Conservation (phyloP, 805 yeast species). For the Candida glaebosa region DNA sequence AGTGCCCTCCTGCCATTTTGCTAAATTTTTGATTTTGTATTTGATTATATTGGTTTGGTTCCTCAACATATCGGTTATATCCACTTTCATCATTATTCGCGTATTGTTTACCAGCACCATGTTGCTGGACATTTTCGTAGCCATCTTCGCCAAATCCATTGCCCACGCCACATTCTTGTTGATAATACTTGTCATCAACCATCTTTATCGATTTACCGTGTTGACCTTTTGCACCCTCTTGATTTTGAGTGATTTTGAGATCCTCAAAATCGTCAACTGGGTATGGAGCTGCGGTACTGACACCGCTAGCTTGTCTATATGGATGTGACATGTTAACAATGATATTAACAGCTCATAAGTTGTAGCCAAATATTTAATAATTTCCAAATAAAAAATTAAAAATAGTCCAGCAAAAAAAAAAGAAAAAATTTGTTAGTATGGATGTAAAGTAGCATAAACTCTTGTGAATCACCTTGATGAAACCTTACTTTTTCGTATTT, state of each 20-base stretch:
- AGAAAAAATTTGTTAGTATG: neutral
- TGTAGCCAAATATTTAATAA: neutral
- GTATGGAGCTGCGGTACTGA: neutral
- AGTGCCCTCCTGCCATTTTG: too few species aligned
- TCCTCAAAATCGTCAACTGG: neutral
- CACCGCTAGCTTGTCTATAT: constrained; percentile 3
- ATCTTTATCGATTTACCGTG: neutral
- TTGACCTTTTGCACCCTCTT: neutral
- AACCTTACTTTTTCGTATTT: neutral
- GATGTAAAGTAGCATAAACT: too few species aligned
- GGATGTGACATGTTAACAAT: constrained; percentile 1
- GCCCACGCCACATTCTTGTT: constrained; percentile 1
- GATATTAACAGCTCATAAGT: neutral
- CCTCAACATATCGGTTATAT: neutral
- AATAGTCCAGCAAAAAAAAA: too few species aligned
- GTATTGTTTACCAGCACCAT: neutral
- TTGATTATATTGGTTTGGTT: neutral
- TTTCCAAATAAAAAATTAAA: neutral
- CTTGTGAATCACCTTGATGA: too few species aligned
- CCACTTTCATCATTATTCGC: neutral
- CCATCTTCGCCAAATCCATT: constrained; percentile 1
- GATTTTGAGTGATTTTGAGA: neutral
- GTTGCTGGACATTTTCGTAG: neutral
- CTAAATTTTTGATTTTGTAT: too few species aligned
- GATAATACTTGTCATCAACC: neutral